Evolutionary conservation across 768 basidiomycete species (phyloP).

Genomic region (Multifurca ochricompacta): DNA sequence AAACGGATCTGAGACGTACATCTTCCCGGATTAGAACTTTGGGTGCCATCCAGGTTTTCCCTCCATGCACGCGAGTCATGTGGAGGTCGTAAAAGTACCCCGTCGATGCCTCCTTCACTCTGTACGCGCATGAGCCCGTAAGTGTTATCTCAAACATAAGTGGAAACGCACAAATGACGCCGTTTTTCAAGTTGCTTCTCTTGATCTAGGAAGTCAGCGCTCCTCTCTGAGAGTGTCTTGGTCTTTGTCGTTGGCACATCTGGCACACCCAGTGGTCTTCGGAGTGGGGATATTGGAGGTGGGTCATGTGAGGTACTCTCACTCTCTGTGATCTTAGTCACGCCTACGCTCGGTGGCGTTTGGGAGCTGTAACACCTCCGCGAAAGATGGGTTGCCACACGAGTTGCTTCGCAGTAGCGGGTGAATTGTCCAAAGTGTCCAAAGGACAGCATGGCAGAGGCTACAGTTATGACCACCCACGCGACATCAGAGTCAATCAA

Average conservation of each 20-base stretch:
- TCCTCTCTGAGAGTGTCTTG: conserved; percentile 43
- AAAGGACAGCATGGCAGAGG: background rate
- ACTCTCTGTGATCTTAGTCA: background rate
- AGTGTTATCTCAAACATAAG: conserved; percentile 37
- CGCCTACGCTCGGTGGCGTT: background rate
- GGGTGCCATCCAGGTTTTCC: conserved; percentile 94
- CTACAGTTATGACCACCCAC: background rate
- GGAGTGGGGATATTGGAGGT: conserved; percentile 31
- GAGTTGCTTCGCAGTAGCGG: background rate
- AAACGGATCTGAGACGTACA: conserved; percentile 39
- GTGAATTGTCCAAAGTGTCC: no score
- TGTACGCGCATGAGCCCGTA: conserved; percentile 23
- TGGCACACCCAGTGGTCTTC: conserved; percentile 68
- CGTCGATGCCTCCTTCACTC: conserved; percentile 56
- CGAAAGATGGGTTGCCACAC: background rate
- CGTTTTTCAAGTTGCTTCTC: conserved; percentile 66
- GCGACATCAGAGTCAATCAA: background rate
- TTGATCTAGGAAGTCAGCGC: conserved; percentile 61
- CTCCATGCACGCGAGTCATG: conserved; percentile 72
- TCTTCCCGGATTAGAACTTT: conserved; percentile 84
- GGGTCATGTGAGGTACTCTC: background rate
- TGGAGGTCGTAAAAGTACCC: conserved; percentile 89
- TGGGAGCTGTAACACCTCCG: conserved; percentile 1
- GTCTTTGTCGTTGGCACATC: conserved; percentile 44
- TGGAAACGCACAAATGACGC: conserved; percentile 40